Evolutionary conservation across 257 asterid genomes (phyloP).

Genomic region (Nicotiana sylvestris): DNA sequence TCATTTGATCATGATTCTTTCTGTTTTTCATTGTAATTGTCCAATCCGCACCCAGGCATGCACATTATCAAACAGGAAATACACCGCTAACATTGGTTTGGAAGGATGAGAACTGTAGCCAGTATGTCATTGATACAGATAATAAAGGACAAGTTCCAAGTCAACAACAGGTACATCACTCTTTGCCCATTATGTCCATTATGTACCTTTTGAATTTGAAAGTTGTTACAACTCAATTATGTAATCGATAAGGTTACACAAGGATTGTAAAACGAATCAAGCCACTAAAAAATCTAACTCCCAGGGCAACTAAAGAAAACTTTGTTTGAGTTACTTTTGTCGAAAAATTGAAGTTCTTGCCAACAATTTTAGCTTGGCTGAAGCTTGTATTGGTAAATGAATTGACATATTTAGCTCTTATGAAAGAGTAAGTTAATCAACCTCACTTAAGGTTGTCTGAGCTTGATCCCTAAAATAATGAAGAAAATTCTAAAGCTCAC

Average conservation of each 20-base stretch:
- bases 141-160: slow-evolving; percentile 71
- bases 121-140: slow-evolving; percentile 87
- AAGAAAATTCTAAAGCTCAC: too few species aligned
- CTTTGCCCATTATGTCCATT: background rate
- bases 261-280: background rate
- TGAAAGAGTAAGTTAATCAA: too few species aligned
- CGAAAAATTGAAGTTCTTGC: too few species aligned
- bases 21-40: background rate
- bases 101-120: slow-evolving; percentile 90
- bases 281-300: too few species aligned
- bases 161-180: slow-evolving; percentile 69
- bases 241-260: background rate
- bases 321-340: too few species aligned
- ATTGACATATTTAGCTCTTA: too few species aligned
- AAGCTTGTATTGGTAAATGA: too few species aligned
- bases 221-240: background rate
- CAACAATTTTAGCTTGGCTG: too few species aligned
- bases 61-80: slow-evolving; percentile 89
- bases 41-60: slow-evolving; percentile 49
- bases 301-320: too few species aligned
- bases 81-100: slow-evolving; percentile 87
- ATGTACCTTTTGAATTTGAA: background rate
- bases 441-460: too few species aligned
- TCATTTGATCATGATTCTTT: background rate
- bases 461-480: too few species aligned